Evolutionary conservation across 371 early-diverging fungal genomes (phyloP).

Genomic region (Umbelopsis sp.): DNA sequence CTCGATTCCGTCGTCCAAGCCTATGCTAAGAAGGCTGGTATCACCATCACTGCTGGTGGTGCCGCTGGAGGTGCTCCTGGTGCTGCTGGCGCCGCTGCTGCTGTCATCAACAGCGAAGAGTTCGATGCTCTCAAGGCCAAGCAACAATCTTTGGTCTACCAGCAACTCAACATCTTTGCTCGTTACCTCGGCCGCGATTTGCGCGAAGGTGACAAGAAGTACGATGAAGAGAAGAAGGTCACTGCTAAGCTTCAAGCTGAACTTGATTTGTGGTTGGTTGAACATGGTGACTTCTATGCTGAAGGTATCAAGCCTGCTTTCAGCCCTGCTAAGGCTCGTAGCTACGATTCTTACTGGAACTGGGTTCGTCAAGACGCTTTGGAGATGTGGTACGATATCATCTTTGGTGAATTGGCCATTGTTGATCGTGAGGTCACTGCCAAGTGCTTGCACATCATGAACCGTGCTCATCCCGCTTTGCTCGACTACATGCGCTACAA

Average conservation of each 20-base stretch:
- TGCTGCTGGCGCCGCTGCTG: conserved; percentile 61
- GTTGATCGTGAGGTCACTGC: conserved; percentile 95
- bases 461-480: conserved; percentile 83
- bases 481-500: conserved; percentile 88
- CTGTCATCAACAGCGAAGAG: conserved; percentile 87
- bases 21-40: conserved; percentile 82
- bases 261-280: conserved; percentile 86
- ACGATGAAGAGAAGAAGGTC: conserved; percentile 71
- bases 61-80: conserved; percentile 61
- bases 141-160: conserved; percentile 79
- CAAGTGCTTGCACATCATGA: conserved; percentile 90
- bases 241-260: conserved; percentile 78
- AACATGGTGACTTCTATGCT: conserved; percentile 89
- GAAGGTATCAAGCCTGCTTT: conserved; percentile 89
- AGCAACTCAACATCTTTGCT: conserved; percentile 88
- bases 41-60: conserved; percentile 69
- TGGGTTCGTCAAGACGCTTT: conserved; percentile 96
- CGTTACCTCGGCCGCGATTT: conserved; percentile 89
- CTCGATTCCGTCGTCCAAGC: conserved; percentile 77
- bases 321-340: conserved; percentile 83
- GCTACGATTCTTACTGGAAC: conserved; percentile 96
- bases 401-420: conserved; percentile 87
- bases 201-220: conserved; percentile 75
- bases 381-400: conserved; percentile 87
- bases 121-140: conserved; percentile 83